Evolutionary conservation across 2,329 filamentous ascomycete genomes (phyloP).

Genomic region (Leptosphaerulina australis): DNA sequence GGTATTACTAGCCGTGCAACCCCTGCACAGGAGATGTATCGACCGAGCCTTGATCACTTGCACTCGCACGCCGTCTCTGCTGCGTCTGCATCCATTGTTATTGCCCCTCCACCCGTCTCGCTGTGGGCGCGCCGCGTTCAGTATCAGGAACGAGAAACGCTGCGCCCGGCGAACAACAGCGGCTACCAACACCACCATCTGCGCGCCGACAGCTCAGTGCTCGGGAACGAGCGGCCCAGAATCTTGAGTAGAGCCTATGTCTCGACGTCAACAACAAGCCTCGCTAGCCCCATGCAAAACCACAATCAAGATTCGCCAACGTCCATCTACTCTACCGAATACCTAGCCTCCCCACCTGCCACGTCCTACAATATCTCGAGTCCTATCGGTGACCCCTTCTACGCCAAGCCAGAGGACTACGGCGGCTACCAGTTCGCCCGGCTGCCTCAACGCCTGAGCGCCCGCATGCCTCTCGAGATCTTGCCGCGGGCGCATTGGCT

Average conservation of each 20-base stretch:
- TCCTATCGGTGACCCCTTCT: constrained; percentile 27
- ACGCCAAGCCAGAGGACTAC: constrained; percentile 29
- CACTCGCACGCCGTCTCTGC: constrained; percentile 10
- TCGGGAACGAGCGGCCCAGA: constrained; percentile 15
- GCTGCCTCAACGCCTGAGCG: constrained; percentile 29
- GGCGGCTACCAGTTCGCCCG: constrained; percentile 20
- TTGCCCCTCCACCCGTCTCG: constrained; percentile 15
- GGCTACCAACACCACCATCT: constrained; percentile 3
- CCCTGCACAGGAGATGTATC: not conserved
- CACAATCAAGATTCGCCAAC: not conserved
- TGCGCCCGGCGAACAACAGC: constrained; percentile 1
- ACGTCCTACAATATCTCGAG: constrained; percentile 25
- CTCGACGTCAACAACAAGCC: not conserved
- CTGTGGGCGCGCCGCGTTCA: constrained; percentile 15
- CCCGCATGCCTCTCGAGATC: constrained; percentile 39
- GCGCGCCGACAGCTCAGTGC: constrained; percentile 20
- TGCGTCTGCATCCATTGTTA: constrained; percentile 10
- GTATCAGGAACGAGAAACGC: constrained; percentile 6
- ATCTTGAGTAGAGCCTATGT: constrained; percentile 17
- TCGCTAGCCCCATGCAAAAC: not conserved
- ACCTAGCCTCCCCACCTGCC: constrained; percentile 15
- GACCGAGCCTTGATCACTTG: not conserved
- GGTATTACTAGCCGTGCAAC: not conserved
- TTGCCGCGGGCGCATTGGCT: constrained; percentile 43
- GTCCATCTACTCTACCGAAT: constrained; percentile 2